These are phyloP conservation scores for Dictyostelium citrinum DNA, from an alignment of 78 protist species.

Conservation along the genomic window DNA sequence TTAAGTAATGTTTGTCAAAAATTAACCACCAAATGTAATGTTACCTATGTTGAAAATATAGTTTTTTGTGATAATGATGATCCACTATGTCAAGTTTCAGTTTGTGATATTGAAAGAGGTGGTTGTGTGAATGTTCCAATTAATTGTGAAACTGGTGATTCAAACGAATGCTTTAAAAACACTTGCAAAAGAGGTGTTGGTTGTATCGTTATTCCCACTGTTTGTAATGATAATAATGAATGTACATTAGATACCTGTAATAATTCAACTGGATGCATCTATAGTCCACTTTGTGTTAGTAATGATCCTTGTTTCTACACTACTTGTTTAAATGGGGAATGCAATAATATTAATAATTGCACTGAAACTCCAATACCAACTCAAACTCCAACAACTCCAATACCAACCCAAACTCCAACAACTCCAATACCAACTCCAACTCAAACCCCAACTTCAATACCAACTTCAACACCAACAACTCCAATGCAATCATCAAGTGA, in stretches of 20 bases:
- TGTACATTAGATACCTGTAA: neutral
- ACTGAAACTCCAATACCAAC: too few relatives aligned
- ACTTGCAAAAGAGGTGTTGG: neutral
- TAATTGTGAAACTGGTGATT: neutral
- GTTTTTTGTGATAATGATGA: neutral
- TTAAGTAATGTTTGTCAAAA: neutral
- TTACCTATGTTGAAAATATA: neutral
- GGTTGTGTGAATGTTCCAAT: neutral
- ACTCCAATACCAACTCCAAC: too few relatives aligned
- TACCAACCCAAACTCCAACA: too few relatives aligned
- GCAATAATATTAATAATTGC: too few relatives aligned
- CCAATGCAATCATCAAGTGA: too few relatives aligned
- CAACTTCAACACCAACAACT: too few relatives aligned
- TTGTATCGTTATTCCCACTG: neutral
- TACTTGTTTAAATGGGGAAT: neutral
- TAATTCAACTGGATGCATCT: neutral
- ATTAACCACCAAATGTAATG: neutral
- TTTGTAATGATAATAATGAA: neutral
- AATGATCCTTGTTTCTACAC: too few relatives aligned
- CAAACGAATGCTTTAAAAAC: neutral
- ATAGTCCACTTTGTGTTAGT: neutral
- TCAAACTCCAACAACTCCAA: too few relatives aligned
- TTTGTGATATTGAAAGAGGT: neutral
- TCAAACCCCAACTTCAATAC: too few relatives aligned
- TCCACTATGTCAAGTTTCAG: neutral